Conservation (phyloP, 1,284 basidiomycete species). For the Cystobasidium pallidum region DNA sequence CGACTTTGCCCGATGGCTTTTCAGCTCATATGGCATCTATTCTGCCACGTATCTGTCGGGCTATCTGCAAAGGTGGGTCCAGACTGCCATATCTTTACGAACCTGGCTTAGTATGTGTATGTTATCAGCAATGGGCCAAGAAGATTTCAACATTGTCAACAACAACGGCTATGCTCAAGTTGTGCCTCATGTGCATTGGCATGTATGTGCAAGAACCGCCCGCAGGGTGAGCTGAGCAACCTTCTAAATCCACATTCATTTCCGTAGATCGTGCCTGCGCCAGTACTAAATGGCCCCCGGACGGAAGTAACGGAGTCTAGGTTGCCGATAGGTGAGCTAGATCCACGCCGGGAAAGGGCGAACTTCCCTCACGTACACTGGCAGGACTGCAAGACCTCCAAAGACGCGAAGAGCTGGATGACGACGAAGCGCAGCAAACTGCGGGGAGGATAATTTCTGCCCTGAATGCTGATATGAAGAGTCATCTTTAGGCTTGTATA, state of each 20-base stretch:
- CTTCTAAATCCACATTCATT: neutral
- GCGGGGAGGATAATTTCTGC: neutral
- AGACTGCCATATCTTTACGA: neutral
- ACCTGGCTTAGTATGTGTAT: neutral
- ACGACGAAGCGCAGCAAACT: constrained; percentile 19
- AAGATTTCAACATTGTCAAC: constrained; percentile 43
- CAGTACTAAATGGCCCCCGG: neutral
- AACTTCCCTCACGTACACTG: neutral
- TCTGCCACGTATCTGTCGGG: constrained; percentile 30
- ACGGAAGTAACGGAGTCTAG: neutral
- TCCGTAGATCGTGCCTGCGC: constrained; percentile 31
- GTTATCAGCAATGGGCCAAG: constrained; percentile 19
- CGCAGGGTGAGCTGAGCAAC: too few species aligned
- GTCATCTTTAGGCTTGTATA: too few species aligned
- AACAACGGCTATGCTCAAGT: constrained; percentile 46
- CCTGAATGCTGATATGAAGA: neutral
- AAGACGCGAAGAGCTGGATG: constrained; percentile 34
- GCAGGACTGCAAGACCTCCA: constrained; percentile 25
- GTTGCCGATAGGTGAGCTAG: constrained; percentile 6
- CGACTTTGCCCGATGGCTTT: constrained; percentile 28
- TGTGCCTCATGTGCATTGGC: constrained; percentile 45
- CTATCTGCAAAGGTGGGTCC: constrained; percentile 24
- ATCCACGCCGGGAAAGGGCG: too few species aligned
- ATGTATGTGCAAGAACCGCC: constrained; percentile 38
- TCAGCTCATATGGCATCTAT: constrained; percentile 30